Evolutionary conservation across 2,329 filamentous ascomycete species (phyloP).

Genomic region (Endothia cerciana): DNA sequence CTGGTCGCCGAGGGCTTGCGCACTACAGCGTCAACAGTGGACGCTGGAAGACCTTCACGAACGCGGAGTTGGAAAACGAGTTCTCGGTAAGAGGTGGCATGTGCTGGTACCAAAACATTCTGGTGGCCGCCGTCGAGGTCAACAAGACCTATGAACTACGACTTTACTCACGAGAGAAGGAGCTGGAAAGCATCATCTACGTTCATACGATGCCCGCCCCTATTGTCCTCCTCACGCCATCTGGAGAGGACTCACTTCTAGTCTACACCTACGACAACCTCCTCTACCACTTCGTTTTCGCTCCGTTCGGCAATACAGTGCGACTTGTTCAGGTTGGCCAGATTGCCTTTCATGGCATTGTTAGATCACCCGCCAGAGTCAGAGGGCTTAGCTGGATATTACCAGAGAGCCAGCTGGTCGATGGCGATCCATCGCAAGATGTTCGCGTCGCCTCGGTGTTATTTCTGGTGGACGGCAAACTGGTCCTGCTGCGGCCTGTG

Average conservation of each 20-base stretch:
- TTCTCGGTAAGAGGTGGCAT: conserved; percentile 94
- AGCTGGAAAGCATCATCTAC: conserved; percentile 76
- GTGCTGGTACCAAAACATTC: conserved; percentile 97
- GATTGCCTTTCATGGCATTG: conserved; percentile 96
- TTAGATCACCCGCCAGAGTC: conserved; percentile 88
- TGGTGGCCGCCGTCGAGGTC: conserved; percentile 90
- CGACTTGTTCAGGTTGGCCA: conserved; percentile 92
- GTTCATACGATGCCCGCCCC: conserved; percentile 79
- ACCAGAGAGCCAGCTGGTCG: conserved; percentile 83
- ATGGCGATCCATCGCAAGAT: conserved; percentile 94
- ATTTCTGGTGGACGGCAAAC: conserved; percentile 95
- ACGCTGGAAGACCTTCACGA: conserved; percentile 92
- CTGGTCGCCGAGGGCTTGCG: conserved; percentile 86
- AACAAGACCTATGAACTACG: conserved; percentile 82
- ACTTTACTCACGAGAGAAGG: conserved; percentile 86
- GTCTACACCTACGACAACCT: conserved; percentile 98
- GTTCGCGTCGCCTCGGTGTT: conserved; percentile 91
- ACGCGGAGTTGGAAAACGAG: conserved; percentile 79
- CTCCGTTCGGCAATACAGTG: conserved; percentile 68
- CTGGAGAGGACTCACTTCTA: conserved; percentile 90
- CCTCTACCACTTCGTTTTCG: conserved; percentile 92
- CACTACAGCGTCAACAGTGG: conserved; percentile 96
- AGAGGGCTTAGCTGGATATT: conserved; percentile 94
- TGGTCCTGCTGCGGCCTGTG: conserved; percentile 88
- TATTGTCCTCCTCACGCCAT: conserved; percentile 86